phyloP scores from a whole-genome alignment of 139 green algal species.

The Chlorella ohadii region DNA sequence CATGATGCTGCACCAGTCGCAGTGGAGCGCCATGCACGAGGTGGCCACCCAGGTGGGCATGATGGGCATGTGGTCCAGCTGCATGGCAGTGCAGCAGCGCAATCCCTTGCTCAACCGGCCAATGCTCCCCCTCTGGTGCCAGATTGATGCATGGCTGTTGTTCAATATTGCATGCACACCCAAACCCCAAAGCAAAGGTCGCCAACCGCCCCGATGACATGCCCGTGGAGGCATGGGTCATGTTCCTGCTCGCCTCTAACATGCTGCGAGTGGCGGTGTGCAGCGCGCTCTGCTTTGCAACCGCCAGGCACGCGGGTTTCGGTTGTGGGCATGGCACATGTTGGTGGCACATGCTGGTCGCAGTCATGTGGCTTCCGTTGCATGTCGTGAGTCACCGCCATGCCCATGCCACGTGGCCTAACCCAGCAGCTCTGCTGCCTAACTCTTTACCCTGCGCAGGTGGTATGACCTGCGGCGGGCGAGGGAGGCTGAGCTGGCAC shows the following conservation, averaged over 20 bases:
- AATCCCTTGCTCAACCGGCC: too few species aligned
- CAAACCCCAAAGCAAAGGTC: background rate
- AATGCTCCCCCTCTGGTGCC: too few species aligned
- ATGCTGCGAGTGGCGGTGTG: background rate
- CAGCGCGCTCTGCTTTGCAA: background rate
- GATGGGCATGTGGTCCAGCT: background rate
- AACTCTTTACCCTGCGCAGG: too few species aligned
- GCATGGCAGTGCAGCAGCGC: too few species aligned
- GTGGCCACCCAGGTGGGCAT: background rate
- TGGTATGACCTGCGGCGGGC: background rate
- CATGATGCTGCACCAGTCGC: background rate
- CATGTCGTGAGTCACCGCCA: too few species aligned
- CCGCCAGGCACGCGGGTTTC: conserved; percentile 3
- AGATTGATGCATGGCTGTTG: too few species aligned
- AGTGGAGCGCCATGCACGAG: background rate
- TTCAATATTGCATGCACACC: too few species aligned
- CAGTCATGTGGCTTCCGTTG: too few species aligned
- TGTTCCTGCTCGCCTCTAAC: background rate
- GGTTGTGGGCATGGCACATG: too few species aligned
- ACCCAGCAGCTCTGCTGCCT: too few species aligned
- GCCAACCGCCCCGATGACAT: background rate
- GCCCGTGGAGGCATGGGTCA: background rate
- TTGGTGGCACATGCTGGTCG: too few species aligned
- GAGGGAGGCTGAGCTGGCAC: background rate
- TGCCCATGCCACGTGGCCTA: background rate